Percentiles rank a stretch among this genome's conserved stretches.
phyloP scores from a whole-genome alignment of 257 asterid genomes.

The Solanum sejunctum region DNA sequence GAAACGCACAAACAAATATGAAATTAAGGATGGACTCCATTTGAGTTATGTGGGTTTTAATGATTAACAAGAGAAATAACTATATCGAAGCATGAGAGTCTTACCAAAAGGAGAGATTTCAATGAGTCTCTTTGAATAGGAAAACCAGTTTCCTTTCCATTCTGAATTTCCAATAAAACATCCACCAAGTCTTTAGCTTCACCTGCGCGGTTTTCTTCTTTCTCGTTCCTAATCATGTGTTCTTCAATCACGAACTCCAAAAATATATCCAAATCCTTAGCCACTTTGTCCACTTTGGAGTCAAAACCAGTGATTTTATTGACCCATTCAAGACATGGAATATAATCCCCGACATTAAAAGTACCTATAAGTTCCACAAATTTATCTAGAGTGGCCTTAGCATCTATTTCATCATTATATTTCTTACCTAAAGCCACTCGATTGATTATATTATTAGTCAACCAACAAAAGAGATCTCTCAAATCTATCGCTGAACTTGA shows the following conservation, averaged over 20 bases:
- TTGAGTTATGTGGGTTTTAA: too few species aligned
- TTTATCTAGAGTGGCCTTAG: background rate
- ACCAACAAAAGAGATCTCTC: background rate
- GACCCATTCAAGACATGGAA: constrained; percentile 28
- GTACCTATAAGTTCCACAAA: background rate
- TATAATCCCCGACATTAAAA: constrained; percentile 1
- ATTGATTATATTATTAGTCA: background rate
- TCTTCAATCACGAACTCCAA: constrained; percentile 17
- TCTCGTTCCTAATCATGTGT: background rate
- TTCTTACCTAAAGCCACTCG: constrained; percentile 8
- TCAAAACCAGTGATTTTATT: constrained; percentile 17
- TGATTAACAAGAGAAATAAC: too few species aligned
- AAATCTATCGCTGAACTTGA: background rate
- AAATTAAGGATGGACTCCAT: too few species aligned
- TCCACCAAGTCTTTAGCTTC: constrained; percentile 7
- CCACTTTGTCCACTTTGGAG: constrained; percentile 1
- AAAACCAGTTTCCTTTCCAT: background rate
- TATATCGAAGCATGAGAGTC: too few species aligned
- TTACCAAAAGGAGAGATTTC: background rate
- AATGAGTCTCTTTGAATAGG: constrained; percentile 10
- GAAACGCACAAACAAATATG: too few species aligned
- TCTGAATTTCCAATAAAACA: constrained; percentile 12
- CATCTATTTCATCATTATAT: background rate
- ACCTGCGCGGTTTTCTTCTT: background rate
- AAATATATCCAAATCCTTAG: constrained; percentile 13